Evolutionary conservation across 2,329 filamentous ascomycete species (phyloP).

Genomic region (Ambrosiella beaveri): DNA sequence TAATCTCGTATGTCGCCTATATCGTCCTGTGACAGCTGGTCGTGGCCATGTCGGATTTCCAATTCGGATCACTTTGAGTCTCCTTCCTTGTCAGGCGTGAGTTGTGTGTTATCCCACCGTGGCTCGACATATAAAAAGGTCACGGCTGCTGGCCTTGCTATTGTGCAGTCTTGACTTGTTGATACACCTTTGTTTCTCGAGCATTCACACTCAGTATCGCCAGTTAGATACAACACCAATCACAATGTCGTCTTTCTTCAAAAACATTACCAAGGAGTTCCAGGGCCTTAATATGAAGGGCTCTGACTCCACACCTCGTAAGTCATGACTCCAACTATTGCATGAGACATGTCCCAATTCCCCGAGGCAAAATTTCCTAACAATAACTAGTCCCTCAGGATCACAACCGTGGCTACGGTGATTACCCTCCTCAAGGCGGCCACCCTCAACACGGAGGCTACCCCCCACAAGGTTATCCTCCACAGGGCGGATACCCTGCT

Average conservation of each 20-base stretch:
- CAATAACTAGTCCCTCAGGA: background rate
- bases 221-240: background rate
- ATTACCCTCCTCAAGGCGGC: constrained; percentile 14
- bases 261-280: constrained; percentile 26
- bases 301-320: background rate
- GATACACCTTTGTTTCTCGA: background rate
- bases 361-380: background rate
- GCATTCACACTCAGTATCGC: background rate
- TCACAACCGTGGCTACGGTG: constrained; percentile 8
- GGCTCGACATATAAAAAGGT: background rate
- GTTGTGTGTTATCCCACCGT: background rate
- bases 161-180: background rate
- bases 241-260: constrained; percentile 24
- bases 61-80: background rate
- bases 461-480: background rate
- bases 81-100: background rate
- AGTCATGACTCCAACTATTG: background rate
- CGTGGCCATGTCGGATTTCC: background rate
- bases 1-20: too few relatives aligned
- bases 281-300: constrained; percentile 29
- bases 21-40: too few relatives aligned
- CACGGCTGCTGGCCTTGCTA: too few relatives aligned
- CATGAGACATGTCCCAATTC: background rate
- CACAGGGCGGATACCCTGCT: constrained; percentile 8
- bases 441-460: background rate